A percentile compares a stretch with the other conserved stretches of the same genome.
Evolutionary conservation across 768 basidiomycete species (phyloP).

Genomic region (Rossbeevera mucosa): DNA sequence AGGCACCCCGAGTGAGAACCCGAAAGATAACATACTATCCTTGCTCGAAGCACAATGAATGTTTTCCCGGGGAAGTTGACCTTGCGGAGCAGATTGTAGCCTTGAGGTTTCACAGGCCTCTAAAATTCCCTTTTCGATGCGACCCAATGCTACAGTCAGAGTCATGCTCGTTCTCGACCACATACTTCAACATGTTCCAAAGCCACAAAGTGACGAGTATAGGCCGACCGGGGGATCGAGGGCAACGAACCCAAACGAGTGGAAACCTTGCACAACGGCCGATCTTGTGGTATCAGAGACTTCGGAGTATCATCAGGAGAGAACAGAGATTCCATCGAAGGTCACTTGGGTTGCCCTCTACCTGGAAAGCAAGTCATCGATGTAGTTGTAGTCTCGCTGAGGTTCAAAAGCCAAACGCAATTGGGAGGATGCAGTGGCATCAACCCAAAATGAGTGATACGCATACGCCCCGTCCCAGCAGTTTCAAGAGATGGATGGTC

Average conservation of each 20-base stretch:
- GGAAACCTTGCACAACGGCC: not conserved
- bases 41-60: not conserved
- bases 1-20: not conserved
- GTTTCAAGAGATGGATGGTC: too few species aligned
- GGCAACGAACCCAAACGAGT: not conserved
- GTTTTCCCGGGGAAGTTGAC: not conserved
- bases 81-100: too few species aligned
- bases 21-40: not conserved
- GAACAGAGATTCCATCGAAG: too few species aligned
- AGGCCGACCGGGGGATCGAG: too few species aligned
- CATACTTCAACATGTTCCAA: not conserved
- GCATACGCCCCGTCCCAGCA: too few species aligned
- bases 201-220: not conserved
- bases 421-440: too few species aligned
- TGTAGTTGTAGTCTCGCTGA: too few species aligned
- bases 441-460: too few species aligned
- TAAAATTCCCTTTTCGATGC: not conserved
- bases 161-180: not conserved
- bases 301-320: not conserved
- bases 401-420: too few species aligned
- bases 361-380: too few species aligned
- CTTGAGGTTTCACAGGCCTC: too few species aligned
- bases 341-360: too few species aligned
- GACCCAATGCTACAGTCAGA: not conserved
- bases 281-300: not conserved